Conservation (phyloP, 2,329 filamentous ascomycete genomes). For the Teratosphaeria destructans region DNA sequence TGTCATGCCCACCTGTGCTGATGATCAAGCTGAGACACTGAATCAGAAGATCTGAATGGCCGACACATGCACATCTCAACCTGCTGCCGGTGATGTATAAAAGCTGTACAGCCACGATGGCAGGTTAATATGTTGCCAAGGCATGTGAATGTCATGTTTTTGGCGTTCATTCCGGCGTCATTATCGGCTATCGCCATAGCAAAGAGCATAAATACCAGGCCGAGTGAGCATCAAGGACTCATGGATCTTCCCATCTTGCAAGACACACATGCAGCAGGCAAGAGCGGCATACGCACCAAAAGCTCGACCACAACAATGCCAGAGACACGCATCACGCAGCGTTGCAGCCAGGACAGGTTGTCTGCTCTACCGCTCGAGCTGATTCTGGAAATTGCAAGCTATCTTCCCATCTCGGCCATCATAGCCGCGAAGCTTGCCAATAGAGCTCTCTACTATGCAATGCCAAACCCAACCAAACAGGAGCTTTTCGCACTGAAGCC, state of each 20-base stretch:
- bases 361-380: slow-evolving; percentile 27
- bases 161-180: background rate
- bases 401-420: slow-evolving; percentile 27
- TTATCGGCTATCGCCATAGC: too few species aligned
- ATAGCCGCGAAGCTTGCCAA: slow-evolving; percentile 30
- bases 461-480: slow-evolving; percentile 7
- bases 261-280: too few species aligned
- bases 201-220: too few species aligned
- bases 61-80: background rate
- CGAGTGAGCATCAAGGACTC: too few species aligned
- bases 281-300: slow-evolving; percentile 1
- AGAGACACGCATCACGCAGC: background rate
- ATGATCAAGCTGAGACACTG: background rate
- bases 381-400: slow-evolving; percentile 22
- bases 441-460: slow-evolving; percentile 19
- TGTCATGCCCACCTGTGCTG: background rate
- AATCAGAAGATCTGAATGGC: background rate
- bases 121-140: background rate
- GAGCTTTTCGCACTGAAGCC: slow-evolving; percentile 11
- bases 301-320: background rate
- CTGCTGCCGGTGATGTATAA: slow-evolving; percentile 3
- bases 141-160: background rate
- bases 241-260: too few species aligned
- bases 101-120: background rate
- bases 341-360: slow-evolving; percentile 1